phyloP scores from a whole-genome alignment of 179 eudicot genomes.

The Drosera spatulata region DNA sequence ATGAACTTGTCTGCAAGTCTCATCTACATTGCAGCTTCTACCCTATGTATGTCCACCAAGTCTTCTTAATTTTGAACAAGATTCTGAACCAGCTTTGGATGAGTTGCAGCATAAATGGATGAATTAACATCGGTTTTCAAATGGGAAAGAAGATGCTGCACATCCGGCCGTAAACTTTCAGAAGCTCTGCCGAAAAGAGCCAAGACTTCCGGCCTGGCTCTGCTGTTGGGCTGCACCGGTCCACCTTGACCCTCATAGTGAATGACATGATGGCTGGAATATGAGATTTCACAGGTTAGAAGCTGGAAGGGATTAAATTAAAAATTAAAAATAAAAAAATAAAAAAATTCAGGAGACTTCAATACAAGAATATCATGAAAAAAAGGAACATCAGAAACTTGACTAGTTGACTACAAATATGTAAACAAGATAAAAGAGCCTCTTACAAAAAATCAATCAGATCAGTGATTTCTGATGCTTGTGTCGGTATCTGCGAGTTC shows the following conservation, averaged over 20 bases:
- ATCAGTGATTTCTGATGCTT: slow-evolving; percentile 85
- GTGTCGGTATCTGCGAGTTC: slow-evolving; percentile 64
- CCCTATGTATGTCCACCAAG: too few species aligned
- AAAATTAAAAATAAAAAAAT: background rate
- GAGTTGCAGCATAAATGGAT: slow-evolving; percentile 87
- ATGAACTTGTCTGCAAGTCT: too few species aligned
- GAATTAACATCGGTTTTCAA: slow-evolving; percentile 55
- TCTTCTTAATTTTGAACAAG: background rate
- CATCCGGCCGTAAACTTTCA: slow-evolving; percentile 75
- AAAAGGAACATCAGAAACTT: too few species aligned
- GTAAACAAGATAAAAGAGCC: too few species aligned
- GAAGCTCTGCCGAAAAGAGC: slow-evolving; percentile 54
- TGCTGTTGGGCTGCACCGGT: slow-evolving; percentile 83
- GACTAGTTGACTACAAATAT: too few species aligned
- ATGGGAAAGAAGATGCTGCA: slow-evolving; percentile 78
- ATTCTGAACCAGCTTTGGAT: slow-evolving; percentile 36
- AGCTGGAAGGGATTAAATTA: too few species aligned
- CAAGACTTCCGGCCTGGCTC: slow-evolving; percentile 68
- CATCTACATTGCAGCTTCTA: too few species aligned
- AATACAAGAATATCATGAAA: too few species aligned
- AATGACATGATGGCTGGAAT: slow-evolving; percentile 66
- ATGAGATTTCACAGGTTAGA: background rate
- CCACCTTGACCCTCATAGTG: slow-evolving; percentile 98
- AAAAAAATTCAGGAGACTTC: too few species aligned
- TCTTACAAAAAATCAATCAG: slow-evolving; percentile 92